Percentiles rank a stretch among this genome's conserved stretches.
Evolutionary conservation across 805 yeast genomes (phyloP).

Genomic region (Ogataea ganodermae): DNA sequence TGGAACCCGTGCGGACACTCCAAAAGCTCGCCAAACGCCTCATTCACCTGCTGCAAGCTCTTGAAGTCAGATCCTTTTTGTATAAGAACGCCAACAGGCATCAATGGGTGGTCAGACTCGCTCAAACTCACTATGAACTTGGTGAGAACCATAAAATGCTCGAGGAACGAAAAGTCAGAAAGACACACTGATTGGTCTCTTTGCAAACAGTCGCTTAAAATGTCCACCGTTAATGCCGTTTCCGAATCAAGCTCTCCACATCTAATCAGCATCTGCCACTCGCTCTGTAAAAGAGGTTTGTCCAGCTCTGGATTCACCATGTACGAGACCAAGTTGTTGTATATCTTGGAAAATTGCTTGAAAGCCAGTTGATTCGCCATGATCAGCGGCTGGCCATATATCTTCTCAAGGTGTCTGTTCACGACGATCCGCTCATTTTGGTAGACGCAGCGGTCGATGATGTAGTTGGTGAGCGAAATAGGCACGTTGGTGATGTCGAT

Average conservation of each 20-base stretch:
- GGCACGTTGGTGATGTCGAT: constrained; percentile 78
- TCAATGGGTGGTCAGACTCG: constrained; percentile 31
- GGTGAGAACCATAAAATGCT: constrained; percentile 35
- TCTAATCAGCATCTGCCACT: constrained; percentile 34
- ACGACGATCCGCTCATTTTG: constrained; percentile 53
- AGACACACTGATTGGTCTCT: constrained; percentile 52
- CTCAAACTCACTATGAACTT: constrained; percentile 31
- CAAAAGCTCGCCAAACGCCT: constrained; percentile 22
- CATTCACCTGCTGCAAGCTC: constrained; percentile 18
- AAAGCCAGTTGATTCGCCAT: constrained; percentile 26
- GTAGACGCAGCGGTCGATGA: constrained; percentile 54
- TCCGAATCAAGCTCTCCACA: constrained; percentile 29
- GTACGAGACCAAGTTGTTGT: constrained; percentile 37
- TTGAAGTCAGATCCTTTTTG: constrained; percentile 15
- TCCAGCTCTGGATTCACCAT: constrained; percentile 31
- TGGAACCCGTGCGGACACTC: constrained; percentile 16
- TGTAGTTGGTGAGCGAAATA: constrained; percentile 73
- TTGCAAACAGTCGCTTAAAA: constrained; percentile 46
- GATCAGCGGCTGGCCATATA: constrained; percentile 36
- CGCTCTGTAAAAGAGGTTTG: constrained; percentile 22
- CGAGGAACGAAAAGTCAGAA: constrained; percentile 54
- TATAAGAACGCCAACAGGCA: constrained; percentile 26
- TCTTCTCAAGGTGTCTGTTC: constrained; percentile 42
- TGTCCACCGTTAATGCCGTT: constrained; percentile 40
- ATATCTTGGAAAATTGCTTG: constrained; percentile 34